Conservation (phyloP, 2,329 filamentous ascomycete species). For the Albophoma yamanashiensis region DNA sequence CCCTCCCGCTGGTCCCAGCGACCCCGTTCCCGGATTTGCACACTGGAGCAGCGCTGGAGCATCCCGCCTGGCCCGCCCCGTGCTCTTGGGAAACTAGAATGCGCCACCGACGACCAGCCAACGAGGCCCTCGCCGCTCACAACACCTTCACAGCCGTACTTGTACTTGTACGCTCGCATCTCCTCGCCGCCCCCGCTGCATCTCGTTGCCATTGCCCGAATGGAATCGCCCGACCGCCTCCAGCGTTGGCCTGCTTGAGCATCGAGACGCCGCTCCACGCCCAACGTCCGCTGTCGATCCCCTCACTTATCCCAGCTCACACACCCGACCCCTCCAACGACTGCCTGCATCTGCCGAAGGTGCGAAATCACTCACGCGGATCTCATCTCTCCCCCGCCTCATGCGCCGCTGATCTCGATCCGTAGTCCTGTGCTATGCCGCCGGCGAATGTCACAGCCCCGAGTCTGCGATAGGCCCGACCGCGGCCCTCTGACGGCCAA, state of each 20-base stretch:
- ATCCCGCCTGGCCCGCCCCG: neutral
- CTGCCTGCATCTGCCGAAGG: neutral
- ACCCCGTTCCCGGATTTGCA: neutral
- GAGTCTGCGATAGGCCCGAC: slow-evolving; percentile 8
- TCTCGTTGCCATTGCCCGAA: neutral
- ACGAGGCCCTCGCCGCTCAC: no score
- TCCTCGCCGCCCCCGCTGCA: neutral
- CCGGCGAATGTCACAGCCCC: neutral
- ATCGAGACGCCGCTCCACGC: neutral
- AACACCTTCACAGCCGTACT: neutral
- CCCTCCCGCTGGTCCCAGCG: neutral
- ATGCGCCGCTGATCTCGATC: neutral
- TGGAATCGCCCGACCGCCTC: neutral
- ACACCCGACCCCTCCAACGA: neutral
- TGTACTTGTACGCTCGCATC: neutral
- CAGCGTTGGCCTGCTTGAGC: neutral
- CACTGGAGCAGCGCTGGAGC: neutral
- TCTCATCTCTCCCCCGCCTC: neutral
- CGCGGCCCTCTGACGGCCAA: slow-evolving; percentile 18
- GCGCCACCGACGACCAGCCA: neutral
- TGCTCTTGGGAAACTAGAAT: neutral
- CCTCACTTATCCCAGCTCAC: neutral
- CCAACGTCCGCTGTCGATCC: neutral
- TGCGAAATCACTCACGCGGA: neutral
- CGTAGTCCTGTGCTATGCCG: neutral